Base-by-base conservation (phyloP, 805 yeast species). In the Yamadazyma ubonensis region DNA sequence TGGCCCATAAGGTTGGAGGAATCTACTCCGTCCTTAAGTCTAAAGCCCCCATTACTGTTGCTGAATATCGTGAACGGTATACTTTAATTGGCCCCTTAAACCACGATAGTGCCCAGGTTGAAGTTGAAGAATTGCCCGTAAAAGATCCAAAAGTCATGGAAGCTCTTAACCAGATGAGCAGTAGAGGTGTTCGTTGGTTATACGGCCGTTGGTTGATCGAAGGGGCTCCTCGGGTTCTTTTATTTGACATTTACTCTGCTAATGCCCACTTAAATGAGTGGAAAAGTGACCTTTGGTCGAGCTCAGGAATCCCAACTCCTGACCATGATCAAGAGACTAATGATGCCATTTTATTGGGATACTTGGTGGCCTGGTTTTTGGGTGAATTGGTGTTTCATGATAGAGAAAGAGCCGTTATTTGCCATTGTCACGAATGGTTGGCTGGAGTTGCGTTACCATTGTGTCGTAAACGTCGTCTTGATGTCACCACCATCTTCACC, bases 151-250 rank as follows among this genome's bases (percentile, higher is more conserved):
- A 65, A 32, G 64, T 90, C 47, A 75, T 73, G 54, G 73, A 71
- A 18, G 71, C 95, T 1, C 68, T 91, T 52, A 82, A 83, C 42
- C 72, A 87, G 9, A 91, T 91, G 98, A 65, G 76, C 33, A 73
- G 76, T 11, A 73, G 96, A 35, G 98, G 98, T 21, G 78, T 91
- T 48, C 67, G 75, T 42, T 86, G 83, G 71, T 67, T 89, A 38
- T 90, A 91, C 56, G 98, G 97, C 33, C 76, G 97, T 43, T 91
- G 99, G 99, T 76, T 91, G 53, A 89, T 91, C 52, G 99, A 93
- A 59, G 97, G 98, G 14, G 96, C 98, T 0, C 99, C 99, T 16
- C 69, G 96, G 38, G 98, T 93, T 17, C 68, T 91, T 33, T 69
- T 91, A 34, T 93, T 93, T 53, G 98, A 91, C 59, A 73, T 88